These are phyloP conservation scores for Diplotaxis tenuifolia DNA, from an alignment of 345 rosid species.

Conservation along the genomic window DNA sequence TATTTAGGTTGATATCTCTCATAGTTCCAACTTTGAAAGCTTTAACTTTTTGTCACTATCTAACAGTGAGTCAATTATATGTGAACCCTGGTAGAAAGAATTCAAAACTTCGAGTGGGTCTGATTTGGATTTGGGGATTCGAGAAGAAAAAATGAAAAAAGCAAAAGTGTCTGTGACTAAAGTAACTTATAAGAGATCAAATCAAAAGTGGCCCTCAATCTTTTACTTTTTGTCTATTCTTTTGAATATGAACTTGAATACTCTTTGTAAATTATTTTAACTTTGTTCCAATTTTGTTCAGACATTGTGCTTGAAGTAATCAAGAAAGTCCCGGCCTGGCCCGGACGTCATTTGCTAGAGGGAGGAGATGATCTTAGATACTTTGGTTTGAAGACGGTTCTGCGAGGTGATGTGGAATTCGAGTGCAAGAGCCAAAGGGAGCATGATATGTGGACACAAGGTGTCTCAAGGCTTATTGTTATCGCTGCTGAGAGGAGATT, in stretches of 20 bases:
- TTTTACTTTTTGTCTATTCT: constrained; percentile 23
- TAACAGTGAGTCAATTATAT: constrained; percentile 25
- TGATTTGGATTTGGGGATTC: constrained; percentile 78
- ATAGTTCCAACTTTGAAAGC: constrained; percentile 11
- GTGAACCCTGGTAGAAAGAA: constrained; percentile 29
- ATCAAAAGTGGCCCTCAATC: constrained; percentile 35
- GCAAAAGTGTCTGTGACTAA: constrained; percentile 37
- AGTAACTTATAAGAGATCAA: constrained; percentile 43
- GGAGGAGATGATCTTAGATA: constrained; percentile 82
- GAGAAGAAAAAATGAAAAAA: constrained; percentile 50
- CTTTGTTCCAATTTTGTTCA: constrained; percentile 34
- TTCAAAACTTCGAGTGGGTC: constrained; percentile 49
- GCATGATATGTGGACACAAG: constrained; percentile 89
- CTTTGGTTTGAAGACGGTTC: constrained; percentile 71
- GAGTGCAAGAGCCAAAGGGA: constrained; percentile 83
- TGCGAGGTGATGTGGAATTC: constrained; percentile 72
- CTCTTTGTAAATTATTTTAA: constrained; percentile 7
- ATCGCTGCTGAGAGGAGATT: constrained; percentile 68
- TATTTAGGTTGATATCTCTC: constrained; percentile 8
- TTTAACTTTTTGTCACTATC: constrained; percentile 35
- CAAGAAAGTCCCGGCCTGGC: constrained; percentile 86
- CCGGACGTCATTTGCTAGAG: constrained; percentile 85
- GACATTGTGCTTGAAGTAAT: constrained; percentile 86
- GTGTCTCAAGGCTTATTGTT: constrained; percentile 78
- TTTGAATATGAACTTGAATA: constrained; percentile 39